Conservation (phyloP, 495 filamentous ascomycete species). For the Haplographium delicatum region DNA sequence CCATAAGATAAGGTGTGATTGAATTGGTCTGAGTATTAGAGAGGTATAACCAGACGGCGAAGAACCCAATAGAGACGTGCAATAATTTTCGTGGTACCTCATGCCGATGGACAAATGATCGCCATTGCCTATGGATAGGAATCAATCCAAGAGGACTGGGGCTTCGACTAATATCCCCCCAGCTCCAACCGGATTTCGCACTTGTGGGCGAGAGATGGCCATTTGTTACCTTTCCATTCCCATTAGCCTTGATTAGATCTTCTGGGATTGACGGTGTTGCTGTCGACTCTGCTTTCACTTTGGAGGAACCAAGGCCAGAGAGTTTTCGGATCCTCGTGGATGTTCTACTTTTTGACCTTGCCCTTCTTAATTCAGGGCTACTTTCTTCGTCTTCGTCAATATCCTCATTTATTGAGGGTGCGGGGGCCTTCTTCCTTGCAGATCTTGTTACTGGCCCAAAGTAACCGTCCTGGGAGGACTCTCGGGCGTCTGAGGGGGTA, state of each 20-base stretch:
- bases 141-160: conserved; percentile 92
- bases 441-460: conserved; percentile 59
- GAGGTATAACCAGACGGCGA: conserved; percentile 78
- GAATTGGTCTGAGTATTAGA: conserved; percentile 63
- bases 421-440: conserved; percentile 47
- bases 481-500: conserved; percentile 50
- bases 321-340: conserved; percentile 45
- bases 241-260: conserved; percentile 26
- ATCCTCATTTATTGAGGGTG: conserved; percentile 34
- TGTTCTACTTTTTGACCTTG: conserved; percentile 45
- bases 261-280: conserved; percentile 10
- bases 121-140: conserved; percentile 78
- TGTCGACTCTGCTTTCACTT: conserved; percentile 14
- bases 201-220: conserved; percentile 66
- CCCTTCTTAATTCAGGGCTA: conserved; percentile 26
- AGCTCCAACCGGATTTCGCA: conserved; percentile 51
- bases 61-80: conserved; percentile 93
- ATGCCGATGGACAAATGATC: conserved; percentile 68
- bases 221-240: conserved; percentile 46
- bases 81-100: conserved; percentile 71
- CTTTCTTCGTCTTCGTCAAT: conserved; percentile 40
- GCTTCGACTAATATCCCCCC: conserved; percentile 78
- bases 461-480: conserved; percentile 30
- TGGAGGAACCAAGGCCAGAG: conserved; percentile 39
- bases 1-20: conserved; percentile 79